A percentile compares a stretch with the other conserved stretches of the same genome.
Conservation (phyloP, 768 basidiomycete species). For the Leucocoprinus leucothites region DNA sequence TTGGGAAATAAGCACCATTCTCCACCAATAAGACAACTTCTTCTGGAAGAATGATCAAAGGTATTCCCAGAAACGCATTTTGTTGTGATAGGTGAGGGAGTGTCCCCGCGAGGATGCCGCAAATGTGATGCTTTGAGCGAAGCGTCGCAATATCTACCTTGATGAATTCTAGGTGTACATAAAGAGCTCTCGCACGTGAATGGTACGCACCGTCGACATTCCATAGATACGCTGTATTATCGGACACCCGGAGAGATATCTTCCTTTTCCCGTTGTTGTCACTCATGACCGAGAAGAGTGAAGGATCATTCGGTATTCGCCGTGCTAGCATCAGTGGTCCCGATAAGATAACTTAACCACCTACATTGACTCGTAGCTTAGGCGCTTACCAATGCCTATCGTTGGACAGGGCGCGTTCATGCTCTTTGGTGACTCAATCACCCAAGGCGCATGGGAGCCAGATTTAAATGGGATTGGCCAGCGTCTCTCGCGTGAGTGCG, state of each 20-base stretch:
- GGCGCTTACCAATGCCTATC: constrained; percentile 44
- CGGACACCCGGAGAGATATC: constrained; percentile 69
- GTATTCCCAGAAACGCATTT: constrained; percentile 94
- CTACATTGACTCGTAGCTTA: not conserved
- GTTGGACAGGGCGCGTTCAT: constrained; percentile 62
- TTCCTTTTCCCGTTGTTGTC: constrained; percentile 23
- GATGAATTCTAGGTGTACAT: constrained; percentile 5
- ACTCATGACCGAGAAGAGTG: constrained; percentile 13
- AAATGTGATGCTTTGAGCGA: constrained; percentile 77
- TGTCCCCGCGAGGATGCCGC: constrained; percentile 85
- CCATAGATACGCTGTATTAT: constrained; percentile 86
- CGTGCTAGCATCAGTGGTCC: not conserved
- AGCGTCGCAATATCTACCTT: constrained; percentile 73
- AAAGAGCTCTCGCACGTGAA: not conserved
- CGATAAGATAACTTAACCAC: constrained; percentile 4
- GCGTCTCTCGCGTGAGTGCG: constrained; percentile 56
- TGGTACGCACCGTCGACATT: constrained; percentile 64
- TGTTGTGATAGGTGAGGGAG: constrained; percentile 94
- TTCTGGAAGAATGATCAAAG: constrained; percentile 84
- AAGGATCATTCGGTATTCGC: constrained; percentile 9
- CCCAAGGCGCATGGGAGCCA: constrained; percentile 60
- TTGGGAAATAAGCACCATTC: constrained; percentile 50
- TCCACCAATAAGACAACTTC: constrained; percentile 87
- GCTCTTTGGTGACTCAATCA: constrained; percentile 82
- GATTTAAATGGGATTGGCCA: constrained; percentile 60